Base-by-base conservation (phyloP, 345 rosid genomes). In the Acer saccharum region DNA sequence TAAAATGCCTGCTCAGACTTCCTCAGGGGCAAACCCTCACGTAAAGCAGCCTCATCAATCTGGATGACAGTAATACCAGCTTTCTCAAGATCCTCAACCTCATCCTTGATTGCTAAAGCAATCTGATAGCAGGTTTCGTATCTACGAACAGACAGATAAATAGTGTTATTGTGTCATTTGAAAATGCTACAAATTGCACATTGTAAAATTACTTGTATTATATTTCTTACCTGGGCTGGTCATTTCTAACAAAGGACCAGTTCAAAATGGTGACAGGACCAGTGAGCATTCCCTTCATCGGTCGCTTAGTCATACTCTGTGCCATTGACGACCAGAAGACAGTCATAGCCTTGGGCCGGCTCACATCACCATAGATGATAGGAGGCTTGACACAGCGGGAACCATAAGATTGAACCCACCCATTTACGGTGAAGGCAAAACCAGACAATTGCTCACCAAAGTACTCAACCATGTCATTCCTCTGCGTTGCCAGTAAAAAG, bases 311-410 rank as follows among this genome's bases (percentile, higher is more conserved):
- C 88, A 88, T 79, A 78, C 84, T 86, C 82, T 88, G 89, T 10
- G 91, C 91, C 16, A 72, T 66, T 60, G 91, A 76, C 23, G 91
- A 86, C 91, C 89, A 88, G 85, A 84, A 86, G 65, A 88, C 91
- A 18, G 89, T 88, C 91, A 86, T 88, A 46, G 91, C 84, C 61
- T 84, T 84, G 60, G 88, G 88, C 48, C 91, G 89, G 85, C 87
- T 86, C 62, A 86, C 88, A 32, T 88, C 91, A 79, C 91, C 91
- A 61, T 86, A 88, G 75, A 88, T 88, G 71, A 88, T 88, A 17
- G 91, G 91, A 63, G 91, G 91, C 84, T 88, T 88, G 78, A 88
- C 91, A 48, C 91, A 88, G 10, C 91, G 88, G 39, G 91, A 88
- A 50, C 91, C 91, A 62, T 88, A 86, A 46, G 91, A 88, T 74